Evolutionary conservation across 2,329 filamentous ascomycete genomes (phyloP).

Genomic region (Penicillium brevicompactum): DNA sequence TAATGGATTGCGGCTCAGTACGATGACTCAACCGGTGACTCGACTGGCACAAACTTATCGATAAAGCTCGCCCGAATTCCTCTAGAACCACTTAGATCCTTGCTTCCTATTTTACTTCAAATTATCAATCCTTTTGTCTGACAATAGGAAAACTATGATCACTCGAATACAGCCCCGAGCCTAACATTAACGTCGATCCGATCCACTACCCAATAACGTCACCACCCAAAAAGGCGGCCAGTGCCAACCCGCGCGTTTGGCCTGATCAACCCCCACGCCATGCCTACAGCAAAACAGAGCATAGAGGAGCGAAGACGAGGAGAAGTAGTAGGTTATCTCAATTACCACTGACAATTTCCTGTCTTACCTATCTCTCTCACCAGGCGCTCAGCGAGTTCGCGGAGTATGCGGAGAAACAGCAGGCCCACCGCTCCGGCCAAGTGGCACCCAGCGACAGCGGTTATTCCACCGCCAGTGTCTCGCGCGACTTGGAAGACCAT

Average conservation of each 20-base stretch:
- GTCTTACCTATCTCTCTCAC: slow-evolving; percentile 11
- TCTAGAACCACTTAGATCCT: not conserved
- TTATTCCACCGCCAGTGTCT: slow-evolving; percentile 40
- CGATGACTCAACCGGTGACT: slow-evolving; percentile 33
- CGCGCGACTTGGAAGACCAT: slow-evolving; percentile 62
- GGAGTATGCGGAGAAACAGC: slow-evolving; percentile 95
- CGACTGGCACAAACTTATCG: slow-evolving; percentile 26
- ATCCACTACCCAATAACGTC: slow-evolving; percentile 27
- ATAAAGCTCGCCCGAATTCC: slow-evolving; percentile 30
- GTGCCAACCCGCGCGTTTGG: slow-evolving; percentile 8
- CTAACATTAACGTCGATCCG: slow-evolving; percentile 35
- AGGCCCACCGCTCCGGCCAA: slow-evolving; percentile 56
- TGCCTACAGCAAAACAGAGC: slow-evolving; percentile 59
- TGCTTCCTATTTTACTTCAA: not conserved
- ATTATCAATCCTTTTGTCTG: not conserved
- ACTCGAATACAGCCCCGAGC: slow-evolving; percentile 45
- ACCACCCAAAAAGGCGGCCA: slow-evolving; percentile 17
- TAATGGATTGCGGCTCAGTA: not conserved
- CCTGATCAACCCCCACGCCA: slow-evolving; percentile 21
- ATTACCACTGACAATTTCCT: not conserved
- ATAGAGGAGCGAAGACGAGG: slow-evolving; percentile 81
- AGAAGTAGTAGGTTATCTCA: slow-evolving; percentile 66
- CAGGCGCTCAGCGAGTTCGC: slow-evolving; percentile 91
- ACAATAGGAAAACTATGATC: slow-evolving; percentile 40
- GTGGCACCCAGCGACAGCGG: slow-evolving; percentile 45